Evolutionary conservation across 1,284 basidiomycete genomes (phyloP).

Genomic region (Trichosporon inkin): DNA sequence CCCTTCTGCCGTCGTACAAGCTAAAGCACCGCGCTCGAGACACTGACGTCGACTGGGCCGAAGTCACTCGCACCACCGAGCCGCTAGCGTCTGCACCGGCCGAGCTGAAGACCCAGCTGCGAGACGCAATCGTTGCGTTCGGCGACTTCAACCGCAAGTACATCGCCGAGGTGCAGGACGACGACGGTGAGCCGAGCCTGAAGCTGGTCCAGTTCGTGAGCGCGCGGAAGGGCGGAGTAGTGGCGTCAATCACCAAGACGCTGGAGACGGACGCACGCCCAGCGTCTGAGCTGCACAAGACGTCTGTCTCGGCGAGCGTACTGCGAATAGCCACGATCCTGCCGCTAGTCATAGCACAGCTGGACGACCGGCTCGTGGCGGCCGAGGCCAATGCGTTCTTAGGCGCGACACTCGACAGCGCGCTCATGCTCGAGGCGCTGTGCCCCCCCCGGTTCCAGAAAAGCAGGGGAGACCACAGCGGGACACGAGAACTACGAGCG

Average conservation of each 20-base stretch:
- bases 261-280: background rate
- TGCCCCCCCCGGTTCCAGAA: constrained; percentile 20
- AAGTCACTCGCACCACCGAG: constrained; percentile 23
- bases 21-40: background rate
- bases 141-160: constrained; percentile 7
- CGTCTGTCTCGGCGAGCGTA: constrained; percentile 5
- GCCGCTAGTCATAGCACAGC: constrained; percentile 21
- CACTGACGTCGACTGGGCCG: constrained; percentile 37
- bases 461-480: background rate
- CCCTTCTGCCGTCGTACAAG: constrained; percentile 15
- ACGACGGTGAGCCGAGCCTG: background rate
- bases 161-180: constrained; percentile 21
- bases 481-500: constrained; percentile 33
- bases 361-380: constrained; percentile 35
- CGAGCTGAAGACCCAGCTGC: constrained; percentile 17
- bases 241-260: constrained; percentile 12
- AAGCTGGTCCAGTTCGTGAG: background rate
- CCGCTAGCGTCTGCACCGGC: constrained; percentile 9
- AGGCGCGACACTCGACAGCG: constrained; percentile 11
- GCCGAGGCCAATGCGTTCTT: constrained; percentile 21
- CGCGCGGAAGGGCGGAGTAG: constrained; percentile 23
- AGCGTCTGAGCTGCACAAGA: background rate
- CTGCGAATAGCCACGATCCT: constrained; percentile 29
- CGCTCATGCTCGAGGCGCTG: constrained; percentile 28
- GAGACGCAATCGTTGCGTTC: constrained; percentile 27